phyloP scores from a whole-genome alignment of 108 stramenopile genomes.

The Fistulifera pelliculosa region DNA sequence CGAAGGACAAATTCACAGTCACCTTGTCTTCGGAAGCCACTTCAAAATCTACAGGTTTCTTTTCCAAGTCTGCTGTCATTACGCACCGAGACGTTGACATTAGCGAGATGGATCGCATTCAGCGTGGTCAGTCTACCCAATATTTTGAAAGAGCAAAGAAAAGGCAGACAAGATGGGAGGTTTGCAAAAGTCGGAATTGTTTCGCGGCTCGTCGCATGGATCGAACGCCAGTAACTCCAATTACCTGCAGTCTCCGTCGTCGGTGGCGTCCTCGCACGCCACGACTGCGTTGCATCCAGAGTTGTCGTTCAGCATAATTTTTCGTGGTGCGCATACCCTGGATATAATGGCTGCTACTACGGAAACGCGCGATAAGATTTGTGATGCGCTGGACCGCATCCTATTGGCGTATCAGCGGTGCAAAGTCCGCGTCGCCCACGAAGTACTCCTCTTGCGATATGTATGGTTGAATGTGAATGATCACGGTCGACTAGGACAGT shows the following conservation, averaged over 20 bases:
- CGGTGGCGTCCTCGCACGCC: slow-evolving; percentile 1
- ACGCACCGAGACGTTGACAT: slow-evolving; percentile 46
- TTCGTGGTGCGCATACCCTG: slow-evolving; percentile 67
- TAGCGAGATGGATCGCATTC: slow-evolving; percentile 74
- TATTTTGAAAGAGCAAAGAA: slow-evolving; percentile 40
- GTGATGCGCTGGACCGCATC: slow-evolving; percentile 52
- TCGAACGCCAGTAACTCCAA: neutral
- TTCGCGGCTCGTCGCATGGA: neutral
- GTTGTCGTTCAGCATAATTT: slow-evolving; percentile 64
- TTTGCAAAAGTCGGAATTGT: neutral
- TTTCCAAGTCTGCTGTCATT: neutral
- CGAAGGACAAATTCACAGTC: slow-evolving; percentile 62
- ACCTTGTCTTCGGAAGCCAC: slow-evolving; percentile 18
- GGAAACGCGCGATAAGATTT: slow-evolving; percentile 46
- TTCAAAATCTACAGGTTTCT: neutral
- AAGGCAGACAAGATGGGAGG: neutral
- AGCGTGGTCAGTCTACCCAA: slow-evolving; percentile 60
- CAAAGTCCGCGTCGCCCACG: slow-evolving; percentile 61
- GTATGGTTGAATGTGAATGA: slow-evolving; percentile 51
- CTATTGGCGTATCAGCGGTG: slow-evolving; percentile 43
- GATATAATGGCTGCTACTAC: slow-evolving; percentile 54
- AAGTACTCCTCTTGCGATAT: slow-evolving; percentile 72
- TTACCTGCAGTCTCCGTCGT: neutral
- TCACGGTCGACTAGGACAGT: slow-evolving; percentile 24
- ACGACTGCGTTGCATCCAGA: slow-evolving; percentile 39